Conservation (phyloP, 306 rosid genomes). For the Quercus ilex region DNA sequence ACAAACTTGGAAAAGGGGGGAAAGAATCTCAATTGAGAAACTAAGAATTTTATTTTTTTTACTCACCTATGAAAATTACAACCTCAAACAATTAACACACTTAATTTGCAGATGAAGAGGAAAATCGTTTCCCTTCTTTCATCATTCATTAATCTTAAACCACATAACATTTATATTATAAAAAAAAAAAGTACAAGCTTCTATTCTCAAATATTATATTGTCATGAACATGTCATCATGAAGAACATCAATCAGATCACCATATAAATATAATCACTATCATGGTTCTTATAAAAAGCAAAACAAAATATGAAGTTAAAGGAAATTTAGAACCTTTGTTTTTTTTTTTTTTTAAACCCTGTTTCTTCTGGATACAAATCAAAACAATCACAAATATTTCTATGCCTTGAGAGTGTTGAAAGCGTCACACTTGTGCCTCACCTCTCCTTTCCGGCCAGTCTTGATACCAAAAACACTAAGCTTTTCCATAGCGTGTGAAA, state of each 20-base stretch:
- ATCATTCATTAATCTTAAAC: not conserved
- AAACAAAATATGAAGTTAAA: not conserved
- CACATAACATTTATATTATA: not conserved
- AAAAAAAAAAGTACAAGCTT: not conserved
- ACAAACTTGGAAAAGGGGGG: no score
- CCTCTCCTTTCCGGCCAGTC: constrained; percentile 47
- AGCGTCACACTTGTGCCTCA: constrained; percentile 43
- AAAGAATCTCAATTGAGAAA: no score
- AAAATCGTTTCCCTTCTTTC: not conserved
- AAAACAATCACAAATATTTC: not conserved
- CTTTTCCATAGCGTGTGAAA: constrained; percentile 49
- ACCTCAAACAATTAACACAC: not conserved
- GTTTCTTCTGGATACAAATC: not conserved
- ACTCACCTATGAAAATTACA: not conserved
- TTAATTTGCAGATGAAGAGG: not conserved
- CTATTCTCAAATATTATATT: not conserved
- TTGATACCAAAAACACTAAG: constrained; percentile 33
- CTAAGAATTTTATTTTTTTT: not conserved
- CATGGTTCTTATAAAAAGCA: not conserved
- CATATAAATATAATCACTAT: not conserved
- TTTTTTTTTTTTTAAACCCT: not conserved
- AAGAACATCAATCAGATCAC: not conserved
- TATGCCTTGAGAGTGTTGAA: constrained; percentile 27
- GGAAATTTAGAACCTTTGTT: not conserved
- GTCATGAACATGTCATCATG: not conserved